Base-by-base conservation (phyloP, 345 rosid genomes). In the Iberis pinnata region DNA sequence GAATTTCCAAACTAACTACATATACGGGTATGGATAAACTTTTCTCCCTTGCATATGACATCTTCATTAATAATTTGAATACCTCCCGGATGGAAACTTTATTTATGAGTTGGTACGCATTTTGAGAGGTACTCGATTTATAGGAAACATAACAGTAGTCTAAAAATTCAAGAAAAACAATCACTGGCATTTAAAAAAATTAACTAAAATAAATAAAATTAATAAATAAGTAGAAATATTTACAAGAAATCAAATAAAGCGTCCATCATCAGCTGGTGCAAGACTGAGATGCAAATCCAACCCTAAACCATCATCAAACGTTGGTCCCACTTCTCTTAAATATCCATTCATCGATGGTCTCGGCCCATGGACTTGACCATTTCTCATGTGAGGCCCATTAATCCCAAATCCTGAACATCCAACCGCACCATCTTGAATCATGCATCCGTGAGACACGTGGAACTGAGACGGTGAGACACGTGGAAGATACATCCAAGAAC, bases 271-370 rank as follows among this genome's bases (percentile, higher is more conserved):
- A 22, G 96, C 81, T 4, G 98, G 98, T 32, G 96, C 87, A 43
- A 90, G 88, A 65, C 98, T 79, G 8, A 90, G 96, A 70, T 90
- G 98, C 73, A 90, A 77, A 68, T 87, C 92, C 59, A 90, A 72
- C 49, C 92, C 95, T 70, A 84, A 58, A 14, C 70, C 47, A 26
- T 89, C 94, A 32, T 87, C 96, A n/a, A 79, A 80, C 37, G 64
- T 74, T 12, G 96, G 78, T 46, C 86, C 96, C 14, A 78, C 77
- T 2, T 80, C 83, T 16, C 78, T 78, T 5, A 92, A 66, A 55
- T 81, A 87, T 73, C 82, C 78, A 63, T 22, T 22, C 25, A 22
- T 3, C 87, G 78, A n/a, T 4, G 81, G 78, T 54, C 80, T 59
- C 24, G 1, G 33, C 33, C 0, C 33, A 7, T 63, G 53, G 63